Evolutionary conservation across 208 protist genomes (phyloP).

Genomic region (Leishmania tropica): DNA sequence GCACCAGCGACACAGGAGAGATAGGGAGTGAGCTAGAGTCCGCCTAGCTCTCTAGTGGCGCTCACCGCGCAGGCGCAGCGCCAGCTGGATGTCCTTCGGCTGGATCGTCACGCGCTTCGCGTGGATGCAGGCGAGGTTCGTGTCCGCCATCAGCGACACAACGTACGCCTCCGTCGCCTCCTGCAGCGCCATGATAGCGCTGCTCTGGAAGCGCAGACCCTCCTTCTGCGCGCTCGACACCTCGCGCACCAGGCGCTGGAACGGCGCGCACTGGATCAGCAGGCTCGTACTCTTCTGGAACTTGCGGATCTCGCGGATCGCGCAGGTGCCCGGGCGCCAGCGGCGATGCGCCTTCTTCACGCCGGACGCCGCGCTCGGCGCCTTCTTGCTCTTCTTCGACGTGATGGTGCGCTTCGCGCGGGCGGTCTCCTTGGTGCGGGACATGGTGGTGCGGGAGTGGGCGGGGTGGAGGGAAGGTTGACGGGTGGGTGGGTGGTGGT

Average conservation of each 20-base stretch:
- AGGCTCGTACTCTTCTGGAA: constrained; percentile 89
- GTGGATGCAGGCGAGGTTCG: constrained; percentile 90
- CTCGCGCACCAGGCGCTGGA: constrained; percentile 90
- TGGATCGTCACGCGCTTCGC: constrained; percentile 87
- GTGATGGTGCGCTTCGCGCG: too few species aligned
- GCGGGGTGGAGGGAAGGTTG: not conserved
- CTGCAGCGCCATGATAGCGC: constrained; percentile 86
- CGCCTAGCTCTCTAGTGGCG: constrained; percentile 31
- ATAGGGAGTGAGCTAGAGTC: not conserved
- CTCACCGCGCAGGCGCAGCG: constrained; percentile 57
- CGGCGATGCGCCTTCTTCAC: constrained; percentile 97
- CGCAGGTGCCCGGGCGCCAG: constrained; percentile 97
- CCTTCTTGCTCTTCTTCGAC: constrained; percentile 97
- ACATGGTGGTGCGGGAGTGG: constrained; percentile 68
- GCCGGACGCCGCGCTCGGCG: constrained; percentile 93
- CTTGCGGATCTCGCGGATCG: constrained; percentile 97
- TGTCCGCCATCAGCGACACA: constrained; percentile 91
- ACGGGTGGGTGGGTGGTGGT: not conserved
- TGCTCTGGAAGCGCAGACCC: constrained; percentile 89
- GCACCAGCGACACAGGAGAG: not conserved
- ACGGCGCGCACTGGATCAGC: constrained; percentile 87
- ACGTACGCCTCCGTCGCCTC: constrained; percentile 93
- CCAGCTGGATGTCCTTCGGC: constrained; percentile 73
- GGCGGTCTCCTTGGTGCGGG: constrained; percentile 99
- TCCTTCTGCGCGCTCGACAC: constrained; percentile 74